Evolutionary conservation across 2,329 filamentous ascomycete species (phyloP).

Genomic region (Ophiostoma sp.): DNA sequence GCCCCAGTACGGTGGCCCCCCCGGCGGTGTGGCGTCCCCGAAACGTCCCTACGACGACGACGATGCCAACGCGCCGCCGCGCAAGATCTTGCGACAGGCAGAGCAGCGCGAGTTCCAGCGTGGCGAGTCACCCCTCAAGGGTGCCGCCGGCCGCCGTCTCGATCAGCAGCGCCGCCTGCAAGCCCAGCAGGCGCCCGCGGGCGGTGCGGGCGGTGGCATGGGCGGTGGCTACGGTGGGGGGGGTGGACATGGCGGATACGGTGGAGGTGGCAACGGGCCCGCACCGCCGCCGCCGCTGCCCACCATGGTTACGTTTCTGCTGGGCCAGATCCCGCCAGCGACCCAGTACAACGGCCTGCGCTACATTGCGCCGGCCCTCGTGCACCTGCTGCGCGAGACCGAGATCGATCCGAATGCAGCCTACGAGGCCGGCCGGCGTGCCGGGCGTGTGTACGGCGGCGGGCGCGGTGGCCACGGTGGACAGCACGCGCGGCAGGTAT

Average conservation of each 20-base stretch:
- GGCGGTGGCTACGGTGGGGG: slow-evolving; percentile 34
- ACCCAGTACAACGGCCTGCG: slow-evolving; percentile 65
- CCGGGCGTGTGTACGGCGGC: slow-evolving; percentile 20
- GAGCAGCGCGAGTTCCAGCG: slow-evolving; percentile 75
- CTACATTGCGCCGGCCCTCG: slow-evolving; percentile 65
- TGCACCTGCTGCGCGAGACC: slow-evolving; percentile 64
- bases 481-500: not conserved
- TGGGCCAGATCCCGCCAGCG: slow-evolving; percentile 69
- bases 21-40: slow-evolving; percentile 47
- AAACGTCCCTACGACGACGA: slow-evolving; percentile 60
- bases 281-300: slow-evolving; percentile 60
- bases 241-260: slow-evolving; percentile 29
- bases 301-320: slow-evolving; percentile 57
- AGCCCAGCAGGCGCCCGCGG: slow-evolving; percentile 33
- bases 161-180: slow-evolving; percentile 68
- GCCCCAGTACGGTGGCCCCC: not conserved
- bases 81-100: slow-evolving; percentile 71
- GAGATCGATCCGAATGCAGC: slow-evolving; percentile 51
- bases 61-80: slow-evolving; percentile 70
- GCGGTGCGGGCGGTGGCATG: slow-evolving; percentile 21
- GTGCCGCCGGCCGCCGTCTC: slow-evolving; percentile 75
- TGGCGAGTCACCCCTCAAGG: slow-evolving; percentile 89
- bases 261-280: slow-evolving; percentile 24
- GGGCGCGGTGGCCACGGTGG: not conserved
- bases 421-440: slow-evolving; percentile 41